These are phyloP conservation scores for Ceratobasidium sp. DNA, from an alignment of 1,284 basidiomycete genomes.

Conservation along the genomic window DNA sequence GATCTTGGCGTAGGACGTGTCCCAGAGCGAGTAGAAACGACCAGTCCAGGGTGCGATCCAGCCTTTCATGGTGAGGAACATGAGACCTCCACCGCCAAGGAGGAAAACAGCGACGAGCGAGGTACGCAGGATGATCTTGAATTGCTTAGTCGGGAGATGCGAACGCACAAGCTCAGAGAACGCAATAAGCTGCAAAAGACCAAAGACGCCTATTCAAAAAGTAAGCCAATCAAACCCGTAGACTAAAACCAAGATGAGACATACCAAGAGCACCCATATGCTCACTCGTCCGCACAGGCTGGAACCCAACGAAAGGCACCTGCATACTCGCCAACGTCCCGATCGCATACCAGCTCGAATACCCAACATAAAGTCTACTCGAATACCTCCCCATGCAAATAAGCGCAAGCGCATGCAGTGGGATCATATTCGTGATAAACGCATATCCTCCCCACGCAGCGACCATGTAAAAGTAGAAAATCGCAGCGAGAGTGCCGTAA, in stretches of 20 bases:
- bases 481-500: constrained; percentile 88
- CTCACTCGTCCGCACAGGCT: constrained; percentile 97
- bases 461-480: constrained; percentile 99
- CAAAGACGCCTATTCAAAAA: constrained; percentile 81
- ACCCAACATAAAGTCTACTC: constrained; percentile 91
- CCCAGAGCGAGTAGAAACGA: constrained; percentile 99
- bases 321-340: constrained; percentile 99
- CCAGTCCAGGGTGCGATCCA: constrained; percentile 99
- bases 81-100: constrained; percentile 78
- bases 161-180: constrained; percentile 91
- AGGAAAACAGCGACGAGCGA: constrained; percentile 76
- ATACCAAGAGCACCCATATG: constrained; percentile 97
- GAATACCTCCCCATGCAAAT: constrained; percentile 98
- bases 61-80: constrained; percentile 88
- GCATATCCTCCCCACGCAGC: constrained; percentile 99
- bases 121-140: constrained; percentile 81
- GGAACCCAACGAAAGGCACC: constrained; percentile 99
- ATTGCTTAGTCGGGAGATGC: constrained; percentile 93
- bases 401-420: constrained; percentile 91
- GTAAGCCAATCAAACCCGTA: constrained; percentile 29
- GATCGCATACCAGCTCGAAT: constrained; percentile 97
- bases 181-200: constrained; percentile 94
- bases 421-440: constrained; percentile 99
- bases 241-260: constrained; percentile 45
- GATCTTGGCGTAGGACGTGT: constrained; percentile 98